Conservation (phyloP, 225 moss, liverwort and hornwort genomes). For the Asterella californica region DNA sequence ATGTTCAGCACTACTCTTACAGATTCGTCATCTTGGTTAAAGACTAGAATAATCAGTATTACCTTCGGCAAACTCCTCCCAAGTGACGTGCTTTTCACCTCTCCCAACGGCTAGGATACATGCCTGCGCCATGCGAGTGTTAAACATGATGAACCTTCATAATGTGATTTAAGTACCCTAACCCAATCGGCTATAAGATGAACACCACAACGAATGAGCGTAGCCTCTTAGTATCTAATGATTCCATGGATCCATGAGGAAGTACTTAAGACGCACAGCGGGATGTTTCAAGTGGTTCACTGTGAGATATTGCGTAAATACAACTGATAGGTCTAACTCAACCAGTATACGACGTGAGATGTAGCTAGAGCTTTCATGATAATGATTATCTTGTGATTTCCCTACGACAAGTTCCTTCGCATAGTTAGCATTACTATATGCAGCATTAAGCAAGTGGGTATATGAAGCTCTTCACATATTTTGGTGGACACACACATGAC, state of each 20-base stretch:
- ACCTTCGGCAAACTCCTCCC: constrained; percentile 60
- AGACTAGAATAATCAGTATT: constrained; percentile 7
- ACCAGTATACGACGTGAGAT: neutral
- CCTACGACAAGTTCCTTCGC: no score
- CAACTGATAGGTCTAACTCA: neutral
- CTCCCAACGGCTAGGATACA: constrained; percentile 91
- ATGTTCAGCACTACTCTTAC: neutral
- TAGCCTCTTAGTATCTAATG: neutral
- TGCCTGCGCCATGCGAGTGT: constrained; percentile 46
- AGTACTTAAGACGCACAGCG: no score
- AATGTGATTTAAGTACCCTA: neutral
- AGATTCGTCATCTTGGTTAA: neutral
- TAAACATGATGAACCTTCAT: neutral
- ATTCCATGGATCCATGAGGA: neutral
- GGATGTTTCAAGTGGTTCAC: no score
- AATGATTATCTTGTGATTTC: no score
- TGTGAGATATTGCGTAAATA: neutral
- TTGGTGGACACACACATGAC: no score
- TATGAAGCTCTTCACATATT: no score
- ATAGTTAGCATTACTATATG: no score
- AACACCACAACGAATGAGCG: neutral
- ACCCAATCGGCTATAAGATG: neutral
- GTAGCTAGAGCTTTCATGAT: no score
- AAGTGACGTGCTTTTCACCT: constrained; percentile 64
- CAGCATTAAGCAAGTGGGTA: no score